These are phyloP conservation scores for Arthromyces matolae DNA, from an alignment of 768 basidiomycete genomes.

Conservation along the genomic window DNA sequence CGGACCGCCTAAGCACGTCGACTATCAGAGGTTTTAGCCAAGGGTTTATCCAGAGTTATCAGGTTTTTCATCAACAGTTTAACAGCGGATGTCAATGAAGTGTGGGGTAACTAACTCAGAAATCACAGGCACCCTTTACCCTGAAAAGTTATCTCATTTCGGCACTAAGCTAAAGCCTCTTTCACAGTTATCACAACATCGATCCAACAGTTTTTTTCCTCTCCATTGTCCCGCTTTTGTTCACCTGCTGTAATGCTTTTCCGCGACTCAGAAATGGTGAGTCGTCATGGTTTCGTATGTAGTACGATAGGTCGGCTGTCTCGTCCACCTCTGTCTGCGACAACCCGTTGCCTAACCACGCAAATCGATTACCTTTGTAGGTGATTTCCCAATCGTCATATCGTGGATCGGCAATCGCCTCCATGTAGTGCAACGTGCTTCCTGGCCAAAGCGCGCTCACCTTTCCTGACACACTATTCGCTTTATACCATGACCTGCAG, in stretches of 20 bases:
- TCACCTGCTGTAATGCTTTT: constrained; percentile 10
- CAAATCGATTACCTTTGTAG: constrained; percentile 32
- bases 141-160: too few relatives aligned
- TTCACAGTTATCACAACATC: not conserved
- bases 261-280: constrained; percentile 10
- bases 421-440: constrained; percentile 34
- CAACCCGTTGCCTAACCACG: constrained; percentile 32
- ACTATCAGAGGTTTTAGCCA: too few relatives aligned
- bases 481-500: constrained; percentile 35
- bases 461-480: constrained; percentile 22
- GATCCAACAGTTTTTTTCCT: not conserved
- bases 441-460: constrained; percentile 33
- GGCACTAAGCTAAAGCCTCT: not conserved
- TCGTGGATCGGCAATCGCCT: constrained; percentile 28
- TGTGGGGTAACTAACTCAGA: too few relatives aligned
- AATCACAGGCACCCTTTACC: too few relatives aligned
- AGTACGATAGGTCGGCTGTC: constrained; percentile 32
- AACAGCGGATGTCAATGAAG: too few relatives aligned
- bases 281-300: constrained; percentile 18
- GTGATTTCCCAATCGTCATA: constrained; percentile 35
- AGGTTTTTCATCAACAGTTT: too few relatives aligned
- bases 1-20: too few relatives aligned
- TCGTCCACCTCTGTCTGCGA: constrained; percentile 30
- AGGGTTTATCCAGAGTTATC: too few relatives aligned
- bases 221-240: constrained; percentile 8